Percentiles rank a stretch among this genome's conserved stretches.
Conservation (phyloP, 805 yeast genomes). For the Metschnikowia chrysomelidarum region DNA sequence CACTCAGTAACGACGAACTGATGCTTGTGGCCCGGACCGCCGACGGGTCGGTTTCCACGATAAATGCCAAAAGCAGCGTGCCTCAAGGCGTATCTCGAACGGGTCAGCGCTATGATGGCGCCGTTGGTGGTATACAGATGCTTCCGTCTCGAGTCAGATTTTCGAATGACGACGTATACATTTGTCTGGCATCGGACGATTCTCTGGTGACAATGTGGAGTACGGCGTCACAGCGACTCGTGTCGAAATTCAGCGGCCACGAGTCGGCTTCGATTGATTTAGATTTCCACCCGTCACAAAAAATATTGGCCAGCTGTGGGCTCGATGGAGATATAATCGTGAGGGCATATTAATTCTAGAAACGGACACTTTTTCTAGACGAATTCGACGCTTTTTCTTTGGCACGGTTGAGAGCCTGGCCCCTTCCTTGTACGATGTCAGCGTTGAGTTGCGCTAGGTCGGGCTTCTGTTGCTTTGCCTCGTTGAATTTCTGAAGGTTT, state of each 20-base stretch:
- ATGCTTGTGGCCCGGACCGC: conserved; percentile 50
- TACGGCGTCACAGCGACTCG: conserved; percentile 44
- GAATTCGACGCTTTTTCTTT: background rate
- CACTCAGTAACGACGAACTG: conserved; percentile 47
- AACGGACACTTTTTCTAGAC: conserved; percentile 17
- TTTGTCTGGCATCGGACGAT: conserved; percentile 64
- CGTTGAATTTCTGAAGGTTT: conserved; percentile 29
- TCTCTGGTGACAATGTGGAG: conserved; percentile 61
- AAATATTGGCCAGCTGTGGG: conserved; percentile 48
- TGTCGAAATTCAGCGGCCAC: conserved; percentile 58
- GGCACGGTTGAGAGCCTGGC: background rate
- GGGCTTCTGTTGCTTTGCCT: conserved; percentile 23
- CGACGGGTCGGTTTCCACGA: conserved; percentile 56
- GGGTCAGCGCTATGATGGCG: conserved; percentile 56
- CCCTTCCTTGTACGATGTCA: conserved; percentile 18
- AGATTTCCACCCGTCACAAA: conserved; percentile 46
- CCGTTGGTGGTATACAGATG: conserved; percentile 52
- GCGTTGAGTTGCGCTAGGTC: conserved; percentile 19
- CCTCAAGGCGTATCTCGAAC: conserved; percentile 39
- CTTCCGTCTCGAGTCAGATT: conserved; percentile 50
- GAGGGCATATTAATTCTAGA: conserved; percentile 27
- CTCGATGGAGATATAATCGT: conserved; percentile 56
- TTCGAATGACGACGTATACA: conserved; percentile 37
- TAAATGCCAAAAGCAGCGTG: conserved; percentile 49
- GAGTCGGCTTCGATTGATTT: conserved; percentile 60